Evolutionary conservation across 768 basidiomycete genomes (phyloP), one percentile per base, ranked within the genome.

Genomic region (Serendipita sp.): DNA sequence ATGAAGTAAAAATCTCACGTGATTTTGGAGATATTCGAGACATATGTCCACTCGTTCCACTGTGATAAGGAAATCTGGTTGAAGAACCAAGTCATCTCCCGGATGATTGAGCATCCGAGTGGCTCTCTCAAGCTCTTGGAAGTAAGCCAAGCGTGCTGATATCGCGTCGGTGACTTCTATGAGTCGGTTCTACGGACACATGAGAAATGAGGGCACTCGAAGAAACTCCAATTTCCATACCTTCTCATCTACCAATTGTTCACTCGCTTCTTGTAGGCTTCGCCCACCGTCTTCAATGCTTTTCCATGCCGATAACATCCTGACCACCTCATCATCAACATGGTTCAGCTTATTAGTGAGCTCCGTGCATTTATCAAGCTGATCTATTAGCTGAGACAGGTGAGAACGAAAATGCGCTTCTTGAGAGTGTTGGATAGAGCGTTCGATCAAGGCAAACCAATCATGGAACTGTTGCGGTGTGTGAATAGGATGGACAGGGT

Each of bases 401-500:
- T 97, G 89, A 0, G 84, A 83, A 26, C 90, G 80, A 71, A 96
- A 97, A 70, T 93, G 86, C 3, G 90, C 83, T 69, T 97, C 95
- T 69, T 98, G 95, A 64, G 88, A 88, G 68, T 92, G 91, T 5
- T 92, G 87, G 41, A 96, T 90, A 2, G 88, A 87, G 16, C 87
- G 79, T 66, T 96, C 93, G 61, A 99, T 84, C 42, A 88, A 78
- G 2, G 90, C 79, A 72, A 93, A 95, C 86, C 93, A 96, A 74
- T 98, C 95, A 70, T 94, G 91, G 73, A 99, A 95, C 67, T 97
- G 92, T 68, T 98, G 91, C 0, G 93, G 86, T 0, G 92, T 95
- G 65, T 86, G 81, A 42, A 98, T 84, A 3, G 89, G 85, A 42
- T 83, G 80, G 58, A 79, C 81, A 2, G 90, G 88, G 69, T 88